Conservation (phyloP, 2,329 filamentous ascomycete species). For the Daldinia eschscholtzii region DNA sequence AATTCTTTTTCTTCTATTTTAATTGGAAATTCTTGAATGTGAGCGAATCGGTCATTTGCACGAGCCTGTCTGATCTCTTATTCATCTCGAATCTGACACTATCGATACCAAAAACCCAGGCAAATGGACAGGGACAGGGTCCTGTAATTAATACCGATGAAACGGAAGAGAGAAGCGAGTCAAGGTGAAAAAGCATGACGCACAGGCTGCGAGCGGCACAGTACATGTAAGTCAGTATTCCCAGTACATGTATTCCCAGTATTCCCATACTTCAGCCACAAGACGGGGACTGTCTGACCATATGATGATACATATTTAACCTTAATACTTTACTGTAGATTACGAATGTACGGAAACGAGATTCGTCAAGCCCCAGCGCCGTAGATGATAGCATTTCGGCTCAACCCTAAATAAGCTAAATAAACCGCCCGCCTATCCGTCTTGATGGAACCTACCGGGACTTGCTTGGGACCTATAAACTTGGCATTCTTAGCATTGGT, state of each 20-base stretch:
- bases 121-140: slow-evolving; percentile 15
- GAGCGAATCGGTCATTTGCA: slow-evolving; percentile 3
- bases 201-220: slow-evolving; percentile 2
- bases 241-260: neutral
- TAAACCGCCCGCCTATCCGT: slow-evolving; percentile 16
- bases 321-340: neutral
- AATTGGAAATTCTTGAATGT: slow-evolving; percentile 1
- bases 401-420: slow-evolving; percentile 20
- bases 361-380: slow-evolving; percentile 20
- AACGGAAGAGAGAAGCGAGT: slow-evolving; percentile 4
- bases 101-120: slow-evolving; percentile 25
- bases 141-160: slow-evolving; percentile 27
- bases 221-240: neutral
- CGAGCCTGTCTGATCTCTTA: neutral
- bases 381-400: slow-evolving; percentile 1
- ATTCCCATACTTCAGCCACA: neutral
- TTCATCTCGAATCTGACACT: slow-evolving; percentile 23
- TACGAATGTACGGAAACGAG: neutral
- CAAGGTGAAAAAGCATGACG: slow-evolving; percentile 6
- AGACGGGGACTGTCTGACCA: neutral
- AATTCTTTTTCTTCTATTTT: slow-evolving; percentile 5
- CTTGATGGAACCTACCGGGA: neutral
- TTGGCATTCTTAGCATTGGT: slow-evolving; percentile 13
- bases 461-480: slow-evolving; percentile 11
- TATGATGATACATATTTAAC: neutral